Conservation (phyloP, 2,329 filamentous ascomycete genomes). For the Scytalidium lignicola region DNA sequence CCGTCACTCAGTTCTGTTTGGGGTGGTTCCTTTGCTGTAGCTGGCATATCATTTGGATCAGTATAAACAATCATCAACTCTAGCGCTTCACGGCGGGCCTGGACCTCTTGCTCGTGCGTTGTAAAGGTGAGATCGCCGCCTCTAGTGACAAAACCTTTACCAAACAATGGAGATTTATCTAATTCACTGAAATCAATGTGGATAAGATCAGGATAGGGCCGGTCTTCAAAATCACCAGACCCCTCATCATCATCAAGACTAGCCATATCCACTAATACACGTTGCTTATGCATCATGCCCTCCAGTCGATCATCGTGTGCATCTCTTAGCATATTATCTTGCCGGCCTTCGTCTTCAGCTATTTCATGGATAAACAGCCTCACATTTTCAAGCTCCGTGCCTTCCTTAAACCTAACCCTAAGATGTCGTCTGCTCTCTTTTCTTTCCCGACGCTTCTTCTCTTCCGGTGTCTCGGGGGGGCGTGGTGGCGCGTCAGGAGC, state of each 20-base stretch:
- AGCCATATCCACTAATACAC: slow-evolving; percentile 45
- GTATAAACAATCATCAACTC: slow-evolving; percentile 49
- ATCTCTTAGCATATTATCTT: slow-evolving; percentile 64
- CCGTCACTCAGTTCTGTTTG: not conserved
- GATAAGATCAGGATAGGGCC: slow-evolving; percentile 46
- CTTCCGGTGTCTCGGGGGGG: slow-evolving; percentile 58
- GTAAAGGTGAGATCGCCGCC: slow-evolving; percentile 46
- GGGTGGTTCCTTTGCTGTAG: slow-evolving; percentile 26
- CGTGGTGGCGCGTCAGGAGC: slow-evolving; percentile 21
- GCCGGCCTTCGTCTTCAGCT: slow-evolving; percentile 63
- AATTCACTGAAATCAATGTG: slow-evolving; percentile 37
- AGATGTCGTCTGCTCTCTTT: slow-evolving; percentile 68
- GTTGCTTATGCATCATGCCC: slow-evolving; percentile 61
- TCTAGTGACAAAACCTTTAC: slow-evolving; percentile 46
- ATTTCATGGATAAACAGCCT: slow-evolving; percentile 68
- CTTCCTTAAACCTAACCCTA: slow-evolving; percentile 66
- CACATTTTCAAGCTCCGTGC: slow-evolving; percentile 60
- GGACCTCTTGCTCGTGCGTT: slow-evolving; percentile 51
- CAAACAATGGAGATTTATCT: slow-evolving; percentile 32
- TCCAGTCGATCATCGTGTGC: slow-evolving; percentile 69
- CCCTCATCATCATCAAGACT: slow-evolving; percentile 41
- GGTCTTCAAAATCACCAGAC: slow-evolving; percentile 38
- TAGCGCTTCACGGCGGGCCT: slow-evolving; percentile 51
- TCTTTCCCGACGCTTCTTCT: slow-evolving; percentile 61
- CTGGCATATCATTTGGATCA: slow-evolving; percentile 27